These are phyloP conservation scores for Phytophthora chlamydospora DNA, from an alignment of 352 stramenopile genomes.

Conservation along the genomic window DNA sequence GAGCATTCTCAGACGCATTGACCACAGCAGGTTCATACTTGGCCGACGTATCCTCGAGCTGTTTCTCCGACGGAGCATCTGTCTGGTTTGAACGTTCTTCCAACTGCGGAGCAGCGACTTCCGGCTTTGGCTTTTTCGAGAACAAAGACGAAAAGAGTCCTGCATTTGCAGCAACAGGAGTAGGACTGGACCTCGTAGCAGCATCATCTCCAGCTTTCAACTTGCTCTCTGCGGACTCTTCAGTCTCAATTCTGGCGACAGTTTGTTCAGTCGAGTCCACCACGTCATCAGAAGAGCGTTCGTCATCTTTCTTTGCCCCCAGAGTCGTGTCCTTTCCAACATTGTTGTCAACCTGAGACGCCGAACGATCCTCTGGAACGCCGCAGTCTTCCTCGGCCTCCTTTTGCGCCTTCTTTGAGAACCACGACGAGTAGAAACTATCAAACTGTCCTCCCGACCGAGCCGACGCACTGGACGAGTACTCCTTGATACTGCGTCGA, in stretches of 20 bases:
- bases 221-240: neutral
- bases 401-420: constrained; percentile 59
- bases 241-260: neutral
- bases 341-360: neutral
- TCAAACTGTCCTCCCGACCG: constrained; percentile 62
- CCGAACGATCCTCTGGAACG: neutral
- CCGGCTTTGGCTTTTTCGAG: constrained; percentile 18
- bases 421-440: constrained; percentile 80
- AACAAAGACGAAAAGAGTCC: constrained; percentile 27
- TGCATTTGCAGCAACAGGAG: constrained; percentile 10
- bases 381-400: constrained; percentile 32
- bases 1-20: constrained; percentile 3
- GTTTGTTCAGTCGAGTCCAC: constrained; percentile 1
- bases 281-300: neutral
- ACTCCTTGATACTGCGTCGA: constrained; percentile 48
- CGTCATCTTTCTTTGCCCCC: neutral
- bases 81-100: constrained; percentile 3
- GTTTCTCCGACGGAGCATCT: neutral
- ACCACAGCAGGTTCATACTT: neutral
- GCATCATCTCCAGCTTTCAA: neutral
- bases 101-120: constrained; percentile 10
- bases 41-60: neutral
- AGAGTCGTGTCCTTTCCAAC: neutral
- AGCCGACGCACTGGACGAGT: constrained; percentile 46
- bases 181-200: constrained; percentile 1